Evolutionary conservation across 140 eudicot species (phyloP), one percentile per base, ranked within the genome.

Genomic region (Ambrosia hybrid): DNA sequence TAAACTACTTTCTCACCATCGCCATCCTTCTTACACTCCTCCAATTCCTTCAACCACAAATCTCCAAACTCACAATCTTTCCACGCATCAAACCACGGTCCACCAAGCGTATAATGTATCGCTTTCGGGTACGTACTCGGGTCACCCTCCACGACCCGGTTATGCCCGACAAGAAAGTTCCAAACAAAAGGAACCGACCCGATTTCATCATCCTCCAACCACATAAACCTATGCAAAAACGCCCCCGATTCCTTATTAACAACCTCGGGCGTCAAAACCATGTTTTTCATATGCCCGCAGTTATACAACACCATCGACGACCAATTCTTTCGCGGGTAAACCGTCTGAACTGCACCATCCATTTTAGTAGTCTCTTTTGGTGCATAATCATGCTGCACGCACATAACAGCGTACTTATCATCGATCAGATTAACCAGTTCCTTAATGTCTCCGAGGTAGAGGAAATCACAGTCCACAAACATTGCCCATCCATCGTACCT

Each of bases 11-110:
- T 63, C 74, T 83, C 72, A 84, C 60, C 62, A 70, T 56, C 72
- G 4, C 37, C 57, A 4, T 30, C 80, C 67, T 82, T 82, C 74
- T 92, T 60, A 57, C 12, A 84, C 75, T 88, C 97, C 65, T 88
- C 88, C 81, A 78, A 14, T 84, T 88, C 97, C 16, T 78, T 90
- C 82, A 88, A 75, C 99, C 97, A 90, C 74, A 91, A 63, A 63
- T 88, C 96, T 71, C 81, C 99, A 76, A 90, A 86, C 65, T 90
- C 96, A 61, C 97, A 94, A 75, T 90, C 96, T 79, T 88, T 90
- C 95, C 95, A 90, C 39, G 89, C 91, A 79, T 94, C 97, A 59
- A 94, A 94, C 99, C 99, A 94, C 11, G 99, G 99, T 46, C 97
- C 99, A 1, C 99, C 97, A 1, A 90, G 85, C 3, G 99, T 94